phyloP scores from a whole-genome alignment of 2,329 filamentous ascomycete species.

The Penicillium hordei region DNA sequence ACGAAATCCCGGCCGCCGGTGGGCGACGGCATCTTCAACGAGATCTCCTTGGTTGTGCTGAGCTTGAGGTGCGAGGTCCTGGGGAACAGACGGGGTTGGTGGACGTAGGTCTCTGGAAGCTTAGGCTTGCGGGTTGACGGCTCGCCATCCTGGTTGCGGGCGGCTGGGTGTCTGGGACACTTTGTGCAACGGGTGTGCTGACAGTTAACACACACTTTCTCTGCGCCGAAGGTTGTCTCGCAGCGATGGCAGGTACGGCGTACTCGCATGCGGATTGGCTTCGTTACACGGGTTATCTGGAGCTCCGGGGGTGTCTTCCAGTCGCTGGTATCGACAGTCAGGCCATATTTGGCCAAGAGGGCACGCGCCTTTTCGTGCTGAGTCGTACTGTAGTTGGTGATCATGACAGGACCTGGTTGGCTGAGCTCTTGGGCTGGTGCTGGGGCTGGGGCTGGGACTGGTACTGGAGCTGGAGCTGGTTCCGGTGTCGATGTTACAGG shows the following conservation, averaged over 20 bases:
- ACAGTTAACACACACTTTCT: conserved; percentile 74
- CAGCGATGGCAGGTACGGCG: conserved; percentile 74
- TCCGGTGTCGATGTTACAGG: neutral
- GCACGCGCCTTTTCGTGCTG: conserved; percentile 47
- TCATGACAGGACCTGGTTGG: conserved; percentile 18
- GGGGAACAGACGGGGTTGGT: conserved; percentile 46
- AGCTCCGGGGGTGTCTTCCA: conserved; percentile 39
- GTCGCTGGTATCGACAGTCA: conserved; percentile 45
- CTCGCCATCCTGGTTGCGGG: conserved; percentile 61
- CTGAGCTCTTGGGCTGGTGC: conserved; percentile 13
- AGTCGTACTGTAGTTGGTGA: conserved; percentile 37
- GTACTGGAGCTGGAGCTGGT: conserved; percentile 3
- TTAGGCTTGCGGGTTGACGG: conserved; percentile 39
- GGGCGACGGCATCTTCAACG: conserved; percentile 57
- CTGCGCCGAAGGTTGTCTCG: conserved; percentile 68
- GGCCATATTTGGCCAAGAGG: conserved; percentile 50
- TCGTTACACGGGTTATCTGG: conserved; percentile 44
- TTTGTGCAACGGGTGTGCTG: conserved; percentile 77
- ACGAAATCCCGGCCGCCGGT: conserved; percentile 69
- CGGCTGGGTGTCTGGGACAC: conserved; percentile 72
- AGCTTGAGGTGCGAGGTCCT: conserved; percentile 16
- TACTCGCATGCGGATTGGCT: conserved; percentile 50
- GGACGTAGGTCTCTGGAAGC: conserved; percentile 29
- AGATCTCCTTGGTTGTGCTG: conserved; percentile 22
- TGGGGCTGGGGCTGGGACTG: neutral